Evolutionary conservation across 495 filamentous ascomycete species (phyloP), one percentile per base, ranked within the genome.

Genomic region (Neurospora intermedia): DNA sequence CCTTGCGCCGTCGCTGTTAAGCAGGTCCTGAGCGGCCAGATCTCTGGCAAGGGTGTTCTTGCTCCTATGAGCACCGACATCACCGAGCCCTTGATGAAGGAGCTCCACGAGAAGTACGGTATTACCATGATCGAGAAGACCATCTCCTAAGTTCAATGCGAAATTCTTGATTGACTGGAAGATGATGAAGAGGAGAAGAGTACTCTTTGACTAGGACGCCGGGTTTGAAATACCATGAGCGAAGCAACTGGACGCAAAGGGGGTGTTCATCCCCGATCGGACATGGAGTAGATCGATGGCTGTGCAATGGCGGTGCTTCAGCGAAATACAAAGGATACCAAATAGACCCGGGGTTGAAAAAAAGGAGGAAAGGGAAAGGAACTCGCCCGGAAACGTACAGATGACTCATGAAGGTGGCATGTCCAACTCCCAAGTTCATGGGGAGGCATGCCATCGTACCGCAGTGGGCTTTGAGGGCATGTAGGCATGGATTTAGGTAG

Each of bases 11-110:
- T 83, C 10, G 92, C 92, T 69, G 89, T 92, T 73, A 91, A 93
- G 87, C 88, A 93, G 85, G 91, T 97, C 39, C 88, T 98, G 66
- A 87, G 93, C 78, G 95, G 94, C 9, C 92, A 88, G 10, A 91
- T 97, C 76, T 85, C 83, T 69, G 86, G 92, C 76, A 93, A 88
- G 83, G 93, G 93, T 77, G 83, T 97, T 69, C 79, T 97, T 59
- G 94, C 94, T 62, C 94, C 95, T 3, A 91, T 97, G 89, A 89
- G 81, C 72, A 82, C 84, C 41, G 88, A 92, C 74, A 91, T 97
- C 78, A 90, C 89, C 79, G 84, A 86, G 69, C 90, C 92, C 71
- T 79, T 93, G 71, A 89, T 93, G 79, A 89, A 90, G 84, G 88
- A 91, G 80, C 72, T 76, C 40, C 74, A 78, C 75, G 77, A 80